Conservation (phyloP, 495 filamentous ascomycete genomes). For the Daldinia decipiens region DNA sequence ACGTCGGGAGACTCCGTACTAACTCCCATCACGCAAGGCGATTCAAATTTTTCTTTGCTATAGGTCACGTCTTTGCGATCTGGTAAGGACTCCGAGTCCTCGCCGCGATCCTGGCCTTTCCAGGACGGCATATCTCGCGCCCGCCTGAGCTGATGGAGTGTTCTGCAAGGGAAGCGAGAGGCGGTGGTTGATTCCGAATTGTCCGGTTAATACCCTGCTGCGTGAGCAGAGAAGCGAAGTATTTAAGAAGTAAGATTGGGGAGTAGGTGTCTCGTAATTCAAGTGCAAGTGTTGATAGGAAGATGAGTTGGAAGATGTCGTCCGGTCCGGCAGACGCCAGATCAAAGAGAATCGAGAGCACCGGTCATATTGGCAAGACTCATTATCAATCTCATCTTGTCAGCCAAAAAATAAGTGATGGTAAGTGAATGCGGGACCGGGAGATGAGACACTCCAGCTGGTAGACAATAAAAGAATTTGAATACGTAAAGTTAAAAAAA, state of each 20-base stretch:
- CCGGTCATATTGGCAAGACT: conserved; percentile 35
- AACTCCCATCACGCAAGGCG: not conserved
- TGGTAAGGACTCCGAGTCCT: not conserved
- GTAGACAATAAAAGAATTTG: not conserved
- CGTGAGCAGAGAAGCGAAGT: not conserved
- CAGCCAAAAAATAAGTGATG: not conserved
- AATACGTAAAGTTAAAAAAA: not conserved
- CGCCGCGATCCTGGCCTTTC: not conserved
- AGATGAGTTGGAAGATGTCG: conserved; percentile 7
- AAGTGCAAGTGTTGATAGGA: not conserved
- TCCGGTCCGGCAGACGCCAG: conserved; percentile 27
- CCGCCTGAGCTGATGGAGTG: not conserved
- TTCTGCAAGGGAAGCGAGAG: not conserved
- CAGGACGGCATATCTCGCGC: not conserved
- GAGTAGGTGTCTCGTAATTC: not conserved
- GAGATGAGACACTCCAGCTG: not conserved
- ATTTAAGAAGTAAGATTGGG: not conserved
- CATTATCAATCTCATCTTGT: conserved; percentile 30
- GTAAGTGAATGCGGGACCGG: conserved; percentile 3
- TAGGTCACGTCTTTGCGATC: conserved; percentile 2
- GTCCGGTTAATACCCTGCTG: not conserved
- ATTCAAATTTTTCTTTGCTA: conserved; percentile 7
- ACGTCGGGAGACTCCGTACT: conserved; percentile 26
- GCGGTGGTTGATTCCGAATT: not conserved
- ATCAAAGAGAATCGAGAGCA: conserved; percentile 40